A percentile compares a stretch with the other conserved stretches of the same genome.
Conservation (phyloP, 495 filamentous ascomycete species). For the Penicillium bovifimosum region DNA sequence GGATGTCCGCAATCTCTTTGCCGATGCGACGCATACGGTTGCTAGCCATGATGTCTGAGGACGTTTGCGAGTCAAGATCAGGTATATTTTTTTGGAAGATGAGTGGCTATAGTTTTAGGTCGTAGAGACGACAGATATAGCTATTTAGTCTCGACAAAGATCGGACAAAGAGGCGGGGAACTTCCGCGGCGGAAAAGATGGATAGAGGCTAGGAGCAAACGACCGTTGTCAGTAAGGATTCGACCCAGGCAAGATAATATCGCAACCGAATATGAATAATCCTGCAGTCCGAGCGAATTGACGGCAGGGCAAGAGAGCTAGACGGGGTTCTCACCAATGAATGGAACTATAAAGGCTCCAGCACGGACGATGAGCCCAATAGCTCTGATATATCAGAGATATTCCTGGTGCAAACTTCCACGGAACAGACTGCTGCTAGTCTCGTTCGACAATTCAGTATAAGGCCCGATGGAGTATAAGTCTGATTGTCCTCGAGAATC, state of each 20-base stretch:
- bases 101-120: not conserved
- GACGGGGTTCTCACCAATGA: constrained; percentile 14
- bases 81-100: not conserved
- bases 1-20: constrained; percentile 89
- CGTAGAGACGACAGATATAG: not conserved
- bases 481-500: constrained; percentile 1
- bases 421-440: not conserved
- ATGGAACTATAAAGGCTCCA: constrained; percentile 18
- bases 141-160: not conserved
- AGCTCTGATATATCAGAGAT: not conserved
- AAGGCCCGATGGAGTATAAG: not conserved
- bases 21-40: constrained; percentile 77
- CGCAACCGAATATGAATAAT: not conserved
- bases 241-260: not conserved
- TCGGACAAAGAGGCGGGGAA: not conserved
- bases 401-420: not conserved
- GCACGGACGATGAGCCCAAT: not conserved
- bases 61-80: not conserved
- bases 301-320: not conserved
- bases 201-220: not conserved
- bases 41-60: constrained; percentile 54
- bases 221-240: not conserved
- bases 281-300: not conserved
- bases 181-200: not conserved
- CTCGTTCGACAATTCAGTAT: not conserved